phyloP scores from a whole-genome alignment of 768 basidiomycete species.

The Auriculariales sp. region DNA sequence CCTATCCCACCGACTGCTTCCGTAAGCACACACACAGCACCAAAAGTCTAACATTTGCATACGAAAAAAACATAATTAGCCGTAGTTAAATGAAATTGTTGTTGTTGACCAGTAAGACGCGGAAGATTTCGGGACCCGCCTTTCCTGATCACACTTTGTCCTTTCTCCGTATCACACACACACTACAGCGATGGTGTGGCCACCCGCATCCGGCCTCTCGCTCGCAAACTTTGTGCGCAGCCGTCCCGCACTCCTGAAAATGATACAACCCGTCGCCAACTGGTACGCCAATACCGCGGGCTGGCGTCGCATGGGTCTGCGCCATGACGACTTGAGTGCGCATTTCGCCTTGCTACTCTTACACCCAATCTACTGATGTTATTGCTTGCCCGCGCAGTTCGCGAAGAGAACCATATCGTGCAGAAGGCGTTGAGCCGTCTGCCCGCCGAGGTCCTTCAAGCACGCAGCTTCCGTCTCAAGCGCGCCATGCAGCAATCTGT shows the following conservation, averaged over 20 bases:
- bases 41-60: too few relatives aligned
- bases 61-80: too few relatives aligned
- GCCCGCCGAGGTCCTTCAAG: constrained; percentile 65
- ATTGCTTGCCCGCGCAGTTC: neutral
- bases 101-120: too few relatives aligned
- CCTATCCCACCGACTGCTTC: too few relatives aligned
- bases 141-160: too few relatives aligned
- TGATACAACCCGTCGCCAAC: constrained; percentile 59
- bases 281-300: constrained; percentile 74
- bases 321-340: constrained; percentile 89
- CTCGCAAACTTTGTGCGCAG: neutral
- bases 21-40: too few relatives aligned
- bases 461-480: constrained; percentile 83
- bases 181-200: too few relatives aligned
- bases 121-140: too few relatives aligned
- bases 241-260: neutral
- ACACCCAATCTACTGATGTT: neutral
- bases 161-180: too few relatives aligned
- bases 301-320: constrained; percentile 77
- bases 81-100: too few relatives aligned
- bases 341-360: constrained; percentile 11
- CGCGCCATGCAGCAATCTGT: constrained; percentile 67
- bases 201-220: constrained; percentile 1
- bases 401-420: neutral
- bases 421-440: constrained; percentile 71